Conservation (phyloP, 1,139 yeast genomes). For the Pichia sp. region DNA sequence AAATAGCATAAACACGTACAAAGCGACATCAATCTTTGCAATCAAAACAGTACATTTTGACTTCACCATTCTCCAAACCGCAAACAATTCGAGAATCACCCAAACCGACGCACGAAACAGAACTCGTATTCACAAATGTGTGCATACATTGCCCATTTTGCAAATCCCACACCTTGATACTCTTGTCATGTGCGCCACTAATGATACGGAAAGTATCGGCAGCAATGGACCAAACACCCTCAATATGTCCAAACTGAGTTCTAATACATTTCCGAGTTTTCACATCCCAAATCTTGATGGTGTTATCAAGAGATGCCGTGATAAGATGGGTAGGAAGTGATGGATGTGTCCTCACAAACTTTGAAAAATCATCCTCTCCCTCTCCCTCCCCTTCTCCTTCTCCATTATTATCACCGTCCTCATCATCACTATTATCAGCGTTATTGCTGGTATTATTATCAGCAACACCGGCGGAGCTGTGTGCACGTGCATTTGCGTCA, state of each 20-base stretch:
- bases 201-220: constrained; percentile 93
- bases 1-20: constrained; percentile 1
- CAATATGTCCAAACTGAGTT: constrained; percentile 95
- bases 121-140: constrained; percentile 72
- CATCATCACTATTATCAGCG: constrained; percentile 14
- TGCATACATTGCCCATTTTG: constrained; percentile 92
- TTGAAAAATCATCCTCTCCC: constrained; percentile 10
- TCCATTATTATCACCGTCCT: constrained; percentile 20
- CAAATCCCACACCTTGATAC: constrained; percentile 91
- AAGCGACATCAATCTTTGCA: constrained; percentile 13
- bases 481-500: constrained; percentile 12
- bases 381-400: constrained; percentile 2
- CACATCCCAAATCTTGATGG: constrained; percentile 91
- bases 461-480: constrained; percentile 14
- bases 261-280: constrained; percentile 79
- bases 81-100: constrained; percentile 88
- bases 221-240: constrained; percentile 95
- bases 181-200: constrained; percentile 88
- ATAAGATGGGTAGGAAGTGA: constrained; percentile 70
- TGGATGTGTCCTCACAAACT: constrained; percentile 7
- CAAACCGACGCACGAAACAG: constrained; percentile 82
- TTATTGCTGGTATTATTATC: constrained; percentile 2
- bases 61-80: constrained; percentile 83
- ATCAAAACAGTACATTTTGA: constrained; percentile 76
- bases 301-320: constrained; percentile 86